Conservation (phyloP, 495 filamentous ascomycete species). For the Hypoxylon cercidicola region DNA sequence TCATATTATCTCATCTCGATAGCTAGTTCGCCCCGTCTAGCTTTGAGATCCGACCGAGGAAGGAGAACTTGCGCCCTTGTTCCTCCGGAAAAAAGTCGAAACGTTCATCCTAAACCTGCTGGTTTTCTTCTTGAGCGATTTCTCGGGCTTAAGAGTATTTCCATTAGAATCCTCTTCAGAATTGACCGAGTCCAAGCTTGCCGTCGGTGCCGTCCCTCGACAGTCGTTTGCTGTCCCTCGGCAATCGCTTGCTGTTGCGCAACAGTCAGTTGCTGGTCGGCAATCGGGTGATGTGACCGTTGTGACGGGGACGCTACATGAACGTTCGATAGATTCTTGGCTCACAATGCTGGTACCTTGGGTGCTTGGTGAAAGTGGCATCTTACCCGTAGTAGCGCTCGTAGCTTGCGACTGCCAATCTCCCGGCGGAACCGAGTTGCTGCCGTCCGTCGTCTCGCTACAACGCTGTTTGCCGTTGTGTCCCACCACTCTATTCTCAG, state of each 20-base stretch:
- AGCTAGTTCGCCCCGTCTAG: slow-evolving; percentile 2
- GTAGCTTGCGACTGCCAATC: slow-evolving; percentile 66
- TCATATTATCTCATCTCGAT: slow-evolving; percentile 11
- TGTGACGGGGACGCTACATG: slow-evolving; percentile 52
- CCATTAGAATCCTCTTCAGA: slow-evolving; percentile 48
- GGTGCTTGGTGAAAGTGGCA: slow-evolving; percentile 67
- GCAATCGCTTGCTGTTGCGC: slow-evolving; percentile 47
- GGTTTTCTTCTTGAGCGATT: slow-evolving; percentile 58
- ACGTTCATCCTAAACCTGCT: slow-evolving; percentile 60
- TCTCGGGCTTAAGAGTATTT: slow-evolving; percentile 43
- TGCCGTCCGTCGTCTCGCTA: slow-evolving; percentile 64
- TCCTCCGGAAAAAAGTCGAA: slow-evolving; percentile 54
- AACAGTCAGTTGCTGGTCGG: slow-evolving; percentile 20
- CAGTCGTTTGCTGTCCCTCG: slow-evolving; percentile 15
- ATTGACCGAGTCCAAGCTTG: slow-evolving; percentile 27
- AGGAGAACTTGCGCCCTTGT: slow-evolving; percentile 56
- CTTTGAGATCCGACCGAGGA: slow-evolving; percentile 40
- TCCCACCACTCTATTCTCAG: slow-evolving; percentile 43
- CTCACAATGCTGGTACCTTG: slow-evolving; percentile 68
- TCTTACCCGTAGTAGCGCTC: slow-evolving; percentile 65
- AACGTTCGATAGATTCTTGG: slow-evolving; percentile 57
- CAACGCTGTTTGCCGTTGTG: slow-evolving; percentile 55
- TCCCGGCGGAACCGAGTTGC: slow-evolving; percentile 57
- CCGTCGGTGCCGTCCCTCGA: slow-evolving; percentile 16
- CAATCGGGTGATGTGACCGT: slow-evolving; percentile 52